Evolutionary conservation across 2,329 filamentous ascomycete genomes (phyloP).

Genomic region (Dryadomyces quercivorus): DNA sequence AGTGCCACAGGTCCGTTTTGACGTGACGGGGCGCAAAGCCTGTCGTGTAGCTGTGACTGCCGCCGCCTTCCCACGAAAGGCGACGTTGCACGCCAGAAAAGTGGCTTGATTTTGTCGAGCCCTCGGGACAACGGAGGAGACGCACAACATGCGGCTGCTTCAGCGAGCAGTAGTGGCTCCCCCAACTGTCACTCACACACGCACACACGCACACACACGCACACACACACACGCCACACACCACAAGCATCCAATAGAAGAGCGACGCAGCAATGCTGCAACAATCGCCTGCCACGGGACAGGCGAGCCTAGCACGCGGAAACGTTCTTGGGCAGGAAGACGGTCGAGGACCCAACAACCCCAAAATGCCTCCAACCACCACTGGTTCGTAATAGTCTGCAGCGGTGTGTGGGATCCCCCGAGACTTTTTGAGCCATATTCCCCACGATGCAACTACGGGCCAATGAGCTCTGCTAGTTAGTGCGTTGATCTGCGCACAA

Average conservation of each 20-base stretch:
- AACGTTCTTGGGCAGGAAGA: too few relatives aligned
- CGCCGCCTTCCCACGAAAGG: neutral
- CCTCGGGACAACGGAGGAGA: neutral
- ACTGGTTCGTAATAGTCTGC: neutral
- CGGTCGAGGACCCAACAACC: too few relatives aligned
- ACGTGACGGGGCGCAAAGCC: too few relatives aligned
- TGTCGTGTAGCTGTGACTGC: neutral
- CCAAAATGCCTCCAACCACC: too few relatives aligned
- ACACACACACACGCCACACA: too few relatives aligned
- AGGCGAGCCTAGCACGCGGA: too few relatives aligned
- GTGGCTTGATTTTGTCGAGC: neutral
- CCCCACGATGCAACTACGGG: neutral
- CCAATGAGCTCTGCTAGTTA: neutral
- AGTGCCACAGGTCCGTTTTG: too few relatives aligned
- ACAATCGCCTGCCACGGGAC: too few relatives aligned
- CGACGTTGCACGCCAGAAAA: neutral
- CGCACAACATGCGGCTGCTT: too few relatives aligned
- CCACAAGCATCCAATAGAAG: too few relatives aligned
- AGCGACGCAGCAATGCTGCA: too few relatives aligned
- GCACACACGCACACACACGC: neutral
- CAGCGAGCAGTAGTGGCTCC: neutral
- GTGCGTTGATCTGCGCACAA: neutral
- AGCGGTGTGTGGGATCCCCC: neutral
- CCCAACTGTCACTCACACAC: neutral
- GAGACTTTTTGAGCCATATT: neutral